phyloP scores from a whole-genome alignment of 2,329 filamentous ascomycete species.

The Colletotrichum euphorbiae region DNA sequence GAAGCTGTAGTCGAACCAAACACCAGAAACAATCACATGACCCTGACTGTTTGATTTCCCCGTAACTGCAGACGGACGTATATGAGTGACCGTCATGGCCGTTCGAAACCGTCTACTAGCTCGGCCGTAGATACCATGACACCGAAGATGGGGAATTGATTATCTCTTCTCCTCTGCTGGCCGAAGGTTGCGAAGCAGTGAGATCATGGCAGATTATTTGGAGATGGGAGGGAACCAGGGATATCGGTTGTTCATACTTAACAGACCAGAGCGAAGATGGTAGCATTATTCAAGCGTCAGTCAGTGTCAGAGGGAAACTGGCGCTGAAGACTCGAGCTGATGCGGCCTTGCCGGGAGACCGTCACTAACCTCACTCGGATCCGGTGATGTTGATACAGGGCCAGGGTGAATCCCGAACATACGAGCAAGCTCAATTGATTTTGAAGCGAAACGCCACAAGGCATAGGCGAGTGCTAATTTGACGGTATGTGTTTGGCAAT shows the following conservation, averaged over 20 bases:
- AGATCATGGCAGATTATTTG: background rate
- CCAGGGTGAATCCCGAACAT: conserved; percentile 8
- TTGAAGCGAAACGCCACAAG: background rate
- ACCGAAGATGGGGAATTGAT: background rate
- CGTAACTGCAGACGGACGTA: background rate
- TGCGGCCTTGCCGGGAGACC: background rate
- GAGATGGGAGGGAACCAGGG: background rate
- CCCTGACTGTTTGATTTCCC: background rate
- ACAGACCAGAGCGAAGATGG: conserved; percentile 1
- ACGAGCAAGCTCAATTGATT: background rate
- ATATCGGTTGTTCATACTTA: background rate
- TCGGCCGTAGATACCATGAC: background rate
- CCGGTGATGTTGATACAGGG: conserved; percentile 1
- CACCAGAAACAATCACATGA: background rate
- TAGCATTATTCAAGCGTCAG: conserved; percentile 1
- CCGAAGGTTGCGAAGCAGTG: background rate
- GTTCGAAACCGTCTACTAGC: background rate
- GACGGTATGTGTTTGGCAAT: conserved; percentile 1
- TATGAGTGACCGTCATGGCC: background rate
- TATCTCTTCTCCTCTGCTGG: background rate
- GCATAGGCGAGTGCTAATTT: background rate
- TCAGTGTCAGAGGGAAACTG: background rate
- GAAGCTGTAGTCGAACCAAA: background rate
- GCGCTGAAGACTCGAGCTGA: conserved; percentile 5
- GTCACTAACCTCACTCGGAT: background rate